Percentiles rank a stretch among this genome's conserved stretches.
Conservation (phyloP, 73 alveolate genomes). For the Paramecium biaurelia region DNA sequence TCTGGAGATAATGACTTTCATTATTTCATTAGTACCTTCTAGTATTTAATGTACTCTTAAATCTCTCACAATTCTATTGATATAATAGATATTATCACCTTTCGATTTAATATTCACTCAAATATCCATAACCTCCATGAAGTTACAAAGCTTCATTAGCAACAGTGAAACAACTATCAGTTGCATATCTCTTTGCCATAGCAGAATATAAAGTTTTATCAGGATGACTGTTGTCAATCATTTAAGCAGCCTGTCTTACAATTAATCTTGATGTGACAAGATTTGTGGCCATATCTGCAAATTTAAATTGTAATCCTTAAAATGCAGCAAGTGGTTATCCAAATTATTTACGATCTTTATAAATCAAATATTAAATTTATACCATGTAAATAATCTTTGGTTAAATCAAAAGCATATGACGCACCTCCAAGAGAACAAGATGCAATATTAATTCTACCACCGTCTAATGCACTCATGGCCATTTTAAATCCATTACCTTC, state of each 20-base stretch:
- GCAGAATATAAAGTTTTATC: constrained; percentile 76
- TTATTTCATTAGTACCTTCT: constrained; percentile 92
- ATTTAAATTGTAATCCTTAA: constrained; percentile 76
- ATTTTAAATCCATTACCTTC: constrained; percentile 86
- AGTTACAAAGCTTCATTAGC: constrained; percentile 80
- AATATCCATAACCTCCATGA: constrained; percentile 92
- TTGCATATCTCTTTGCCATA: constrained; percentile 87
- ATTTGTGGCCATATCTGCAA: constrained; percentile 81
- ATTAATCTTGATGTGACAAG: constrained; percentile 84
- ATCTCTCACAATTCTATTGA: constrained; percentile 75
- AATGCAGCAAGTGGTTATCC: constrained; percentile 73
- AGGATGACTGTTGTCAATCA: constrained; percentile 67
- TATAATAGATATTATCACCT: constrained; percentile 7
- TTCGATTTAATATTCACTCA: constrained; percentile 81
- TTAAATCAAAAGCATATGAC: constrained; percentile 71
- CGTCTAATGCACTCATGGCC: constrained; percentile 90
- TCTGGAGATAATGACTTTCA: constrained; percentile 85
- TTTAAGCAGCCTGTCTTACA: constrained; percentile 86
- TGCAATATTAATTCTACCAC: constrained; percentile 90
- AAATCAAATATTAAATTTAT: not conserved
- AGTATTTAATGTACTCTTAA: constrained; percentile 84
- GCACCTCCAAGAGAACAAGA: constrained; percentile 89
- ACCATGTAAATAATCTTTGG: constrained; percentile 75
- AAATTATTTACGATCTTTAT: constrained; percentile 73
- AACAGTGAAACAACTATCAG: constrained; percentile 82